Evolutionary conservation across 495 filamentous ascomycete species (phyloP), one percentile per base, ranked within the genome.

Genomic region (Talaromyces proteolyticus): DNA sequence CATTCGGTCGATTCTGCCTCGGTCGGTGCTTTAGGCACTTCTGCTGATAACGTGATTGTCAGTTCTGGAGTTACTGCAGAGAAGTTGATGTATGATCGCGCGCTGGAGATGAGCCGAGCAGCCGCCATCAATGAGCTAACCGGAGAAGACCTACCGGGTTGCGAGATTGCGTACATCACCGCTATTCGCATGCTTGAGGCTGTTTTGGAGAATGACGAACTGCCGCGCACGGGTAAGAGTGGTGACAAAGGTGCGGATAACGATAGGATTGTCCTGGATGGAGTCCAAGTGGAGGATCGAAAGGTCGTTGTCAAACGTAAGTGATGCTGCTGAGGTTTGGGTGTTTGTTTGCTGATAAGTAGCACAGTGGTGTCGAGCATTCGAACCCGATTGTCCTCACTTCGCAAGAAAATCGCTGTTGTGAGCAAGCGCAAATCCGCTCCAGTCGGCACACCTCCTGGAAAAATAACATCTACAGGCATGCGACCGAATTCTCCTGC

Each of bases 31-130:
- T 68, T 79, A 24, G 75, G 65, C 8, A 68, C 74, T 11, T 82
- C 79, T 26, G 75, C 81, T 2, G 88, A 87, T 46, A 69, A 71
- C 47, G 84, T 89, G 17, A 69, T 80, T n/a, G 77, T 83, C 12
- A 84, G 77, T 40, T 67, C 76, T 0, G 92, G 92, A 5, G 81
- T 96, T 37, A 95, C 91, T 18, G 93, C 93, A 0, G 93, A 96
- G 68, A 95, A 89, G 66, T 68, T 98, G 42, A 98, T 98, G 94
- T 98, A 95, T 57, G 94, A 98, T 54, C 88, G 93, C 12, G 93
- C 93, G 3, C 67, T 96, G 19, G 93, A 98, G 64, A 96, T 98
- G 93, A 95, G 89, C 56, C 83, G 90, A 34, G 79, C 88, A 2
- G 91, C 93, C 5, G 93, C 93, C 3, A 92, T 97, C 60, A 95